Conservation (phyloP, 202 grass and related monocot species). For the Dendrocalamus latiflorus region DNA sequence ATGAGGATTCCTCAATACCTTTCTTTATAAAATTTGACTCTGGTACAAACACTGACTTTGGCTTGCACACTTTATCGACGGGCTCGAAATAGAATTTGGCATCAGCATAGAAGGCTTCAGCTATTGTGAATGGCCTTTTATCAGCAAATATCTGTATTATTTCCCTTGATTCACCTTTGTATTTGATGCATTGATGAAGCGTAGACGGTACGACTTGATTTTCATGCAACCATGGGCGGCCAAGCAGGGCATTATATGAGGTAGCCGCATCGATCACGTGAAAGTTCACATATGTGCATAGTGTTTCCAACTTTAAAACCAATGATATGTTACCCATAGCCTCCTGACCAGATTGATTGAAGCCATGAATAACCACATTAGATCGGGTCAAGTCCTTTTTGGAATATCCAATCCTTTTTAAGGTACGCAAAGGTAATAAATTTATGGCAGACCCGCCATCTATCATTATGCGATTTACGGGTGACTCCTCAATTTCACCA, state of each 20-base stretch:
- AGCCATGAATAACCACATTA: slow-evolving; percentile 11
- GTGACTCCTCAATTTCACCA: not conserved
- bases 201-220: not conserved
- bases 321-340: not conserved
- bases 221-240: not conserved
- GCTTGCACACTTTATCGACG: not conserved
- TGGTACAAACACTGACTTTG: not conserved
- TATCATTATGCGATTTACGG: not conserved
- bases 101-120: not conserved
- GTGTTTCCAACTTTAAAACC: not conserved
- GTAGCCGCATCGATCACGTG: not conserved
- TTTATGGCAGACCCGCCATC: not conserved
- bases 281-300: not conserved
- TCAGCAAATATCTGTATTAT: not conserved
- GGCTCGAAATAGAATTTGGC: not conserved
- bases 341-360: not conserved
- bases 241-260: not conserved
- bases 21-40: not conserved
- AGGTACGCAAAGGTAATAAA: not conserved
- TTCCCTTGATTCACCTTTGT: not conserved
- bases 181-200: not conserved
- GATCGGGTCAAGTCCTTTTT: not conserved
- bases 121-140: not conserved
- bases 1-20: not conserved
- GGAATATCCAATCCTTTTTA: not conserved